These are phyloP conservation scores for Prunella vulgaris DNA, from an alignment of 257 asterid genomes.

Conservation along the genomic window DNA sequence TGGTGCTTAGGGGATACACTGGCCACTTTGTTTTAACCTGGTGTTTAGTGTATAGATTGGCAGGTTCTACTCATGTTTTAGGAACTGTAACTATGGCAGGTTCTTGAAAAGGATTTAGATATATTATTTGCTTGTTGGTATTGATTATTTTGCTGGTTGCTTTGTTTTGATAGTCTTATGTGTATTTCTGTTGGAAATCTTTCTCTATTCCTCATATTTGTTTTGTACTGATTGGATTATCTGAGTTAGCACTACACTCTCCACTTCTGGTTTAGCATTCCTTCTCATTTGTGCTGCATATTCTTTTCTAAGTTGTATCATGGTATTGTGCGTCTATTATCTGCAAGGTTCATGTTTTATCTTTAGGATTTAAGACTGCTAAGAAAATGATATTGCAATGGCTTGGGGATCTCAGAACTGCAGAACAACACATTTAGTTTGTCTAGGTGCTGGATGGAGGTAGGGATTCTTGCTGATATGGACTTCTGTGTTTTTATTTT, in stretches of 20 bases:
- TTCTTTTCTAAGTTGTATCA: neutral
- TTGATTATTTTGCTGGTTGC: neutral
- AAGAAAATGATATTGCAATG: neutral
- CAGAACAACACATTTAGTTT: neutral
- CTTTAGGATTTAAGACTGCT: neutral
- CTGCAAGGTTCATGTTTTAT: neutral
- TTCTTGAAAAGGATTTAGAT: neutral
- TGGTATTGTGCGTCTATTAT: neutral
- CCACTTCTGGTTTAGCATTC: neutral
- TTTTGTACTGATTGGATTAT: neutral
- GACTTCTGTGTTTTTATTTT: neutral
- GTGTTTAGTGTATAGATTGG: constrained; percentile 8
- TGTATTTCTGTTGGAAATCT: neutral
- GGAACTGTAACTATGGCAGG: constrained; percentile 10
- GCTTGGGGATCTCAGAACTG: neutral
- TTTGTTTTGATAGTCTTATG: neutral
- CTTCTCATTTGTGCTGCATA: neutral
- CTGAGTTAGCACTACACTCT: neutral
- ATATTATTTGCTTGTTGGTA: neutral
- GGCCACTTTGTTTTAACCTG: neutral
- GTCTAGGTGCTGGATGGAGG: constrained; percentile 3
- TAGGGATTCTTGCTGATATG: neutral
- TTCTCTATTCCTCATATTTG: neutral
- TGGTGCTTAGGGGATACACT: constrained; percentile 3
- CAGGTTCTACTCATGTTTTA: neutral